Percentiles rank a stretch among this genome's conserved stretches.
Conservation (phyloP, 768 basidiomycete species). For the Tephrocybe sp. region DNA sequence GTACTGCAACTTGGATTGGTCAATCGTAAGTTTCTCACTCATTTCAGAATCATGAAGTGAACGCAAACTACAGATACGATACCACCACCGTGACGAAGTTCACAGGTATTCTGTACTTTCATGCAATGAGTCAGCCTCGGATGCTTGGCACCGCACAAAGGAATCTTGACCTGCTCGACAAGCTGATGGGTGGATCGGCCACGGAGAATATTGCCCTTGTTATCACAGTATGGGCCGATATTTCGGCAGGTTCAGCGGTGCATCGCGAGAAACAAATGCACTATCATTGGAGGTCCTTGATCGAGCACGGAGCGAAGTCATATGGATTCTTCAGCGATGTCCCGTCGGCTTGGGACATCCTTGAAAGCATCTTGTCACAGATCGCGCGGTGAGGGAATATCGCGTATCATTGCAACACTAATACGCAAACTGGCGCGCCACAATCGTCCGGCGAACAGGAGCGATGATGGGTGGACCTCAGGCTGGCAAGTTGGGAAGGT, state of each 20-base stretch:
- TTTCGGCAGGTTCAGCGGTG: constrained; percentile 1
- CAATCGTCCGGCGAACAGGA: no score
- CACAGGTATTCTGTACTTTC: constrained; percentile 17
- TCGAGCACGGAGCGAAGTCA: constrained; percentile 9
- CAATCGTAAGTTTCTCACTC: constrained; percentile 7
- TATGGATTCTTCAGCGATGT: constrained; percentile 7
- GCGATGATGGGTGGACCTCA: no score
- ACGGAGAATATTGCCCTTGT: constrained; percentile 16
- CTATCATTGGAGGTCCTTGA: constrained; percentile 10
- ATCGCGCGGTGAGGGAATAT: no score
- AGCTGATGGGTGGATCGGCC: constrained; percentile 14
- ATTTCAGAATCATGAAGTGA: no score
- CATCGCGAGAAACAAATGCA: constrained; percentile 11
- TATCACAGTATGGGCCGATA: constrained; percentile 14
- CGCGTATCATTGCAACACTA: no score
- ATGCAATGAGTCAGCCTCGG: constrained; percentile 20
- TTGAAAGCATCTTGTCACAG: constrained; percentile 10
- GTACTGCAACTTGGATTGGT: constrained; percentile 12
- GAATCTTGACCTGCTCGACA: constrained; percentile 18
- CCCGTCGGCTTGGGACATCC: constrained; percentile 8
- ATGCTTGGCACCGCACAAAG: constrained; percentile 19
- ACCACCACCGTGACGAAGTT: constrained; percentile 15
- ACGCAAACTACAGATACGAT: constrained; percentile 2
- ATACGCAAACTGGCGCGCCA: no score
- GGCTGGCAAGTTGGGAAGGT: no score